Evolutionary conservation across 108 stramenopile species (phyloP).

Genomic region (Skeletonema marinoi): DNA sequence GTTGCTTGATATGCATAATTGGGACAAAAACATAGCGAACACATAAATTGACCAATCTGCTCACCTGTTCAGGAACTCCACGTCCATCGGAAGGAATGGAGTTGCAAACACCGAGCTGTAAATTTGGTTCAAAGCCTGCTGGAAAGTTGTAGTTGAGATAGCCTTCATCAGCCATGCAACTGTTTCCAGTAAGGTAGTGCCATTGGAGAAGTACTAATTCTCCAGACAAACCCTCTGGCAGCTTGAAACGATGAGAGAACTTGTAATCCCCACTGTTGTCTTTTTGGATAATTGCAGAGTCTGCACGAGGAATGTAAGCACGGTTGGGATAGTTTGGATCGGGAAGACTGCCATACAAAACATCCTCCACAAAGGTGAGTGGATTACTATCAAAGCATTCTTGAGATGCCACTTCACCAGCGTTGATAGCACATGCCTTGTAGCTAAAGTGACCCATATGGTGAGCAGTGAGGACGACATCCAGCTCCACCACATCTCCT

Average conservation of each 20-base stretch:
- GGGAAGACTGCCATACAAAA: slow-evolving; percentile 22
- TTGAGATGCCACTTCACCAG: slow-evolving; percentile 40
- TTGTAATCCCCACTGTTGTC: neutral
- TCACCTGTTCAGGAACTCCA: neutral
- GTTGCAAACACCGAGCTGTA: neutral
- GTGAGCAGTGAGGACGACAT: slow-evolving; percentile 42
- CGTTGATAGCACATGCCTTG: slow-evolving; percentile 38
- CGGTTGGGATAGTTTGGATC: slow-evolving; percentile 43
- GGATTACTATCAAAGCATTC: slow-evolving; percentile 48
- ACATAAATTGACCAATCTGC: neutral
- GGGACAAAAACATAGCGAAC: too few relatives aligned
- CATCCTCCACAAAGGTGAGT: slow-evolving; percentile 49
- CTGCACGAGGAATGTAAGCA: slow-evolving; percentile 33
- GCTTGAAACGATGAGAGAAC: neutral
- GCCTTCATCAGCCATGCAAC: neutral
- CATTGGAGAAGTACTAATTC: slow-evolving; percentile 5
- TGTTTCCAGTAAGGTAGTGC: slow-evolving; percentile 53
- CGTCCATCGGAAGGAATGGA: neutral
- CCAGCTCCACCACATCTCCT: slow-evolving; percentile 33
- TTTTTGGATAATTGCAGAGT: slow-evolving; percentile 7
- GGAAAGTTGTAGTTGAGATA: neutral
- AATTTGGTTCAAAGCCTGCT: neutral
- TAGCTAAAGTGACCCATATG: slow-evolving; percentile 50
- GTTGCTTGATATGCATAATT: too few relatives aligned
- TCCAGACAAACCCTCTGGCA: neutral